Base-by-base conservation (phyloP, 2,329 filamentous ascomycete genomes). In the Didymella lethalis region DNA sequence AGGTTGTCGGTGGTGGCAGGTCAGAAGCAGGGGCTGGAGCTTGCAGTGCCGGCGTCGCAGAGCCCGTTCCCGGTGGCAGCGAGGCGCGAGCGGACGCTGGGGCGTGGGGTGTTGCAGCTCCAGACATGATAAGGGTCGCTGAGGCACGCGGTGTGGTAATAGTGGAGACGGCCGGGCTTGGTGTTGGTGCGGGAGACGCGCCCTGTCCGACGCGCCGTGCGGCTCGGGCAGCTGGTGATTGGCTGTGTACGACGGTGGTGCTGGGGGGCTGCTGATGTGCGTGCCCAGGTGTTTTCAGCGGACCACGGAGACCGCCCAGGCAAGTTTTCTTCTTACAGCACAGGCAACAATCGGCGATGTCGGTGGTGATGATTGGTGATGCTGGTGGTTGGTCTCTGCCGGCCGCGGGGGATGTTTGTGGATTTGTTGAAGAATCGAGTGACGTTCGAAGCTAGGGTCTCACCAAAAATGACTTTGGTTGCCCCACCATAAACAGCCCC, bases 1-100 rank as follows among this genome's bases (percentile, higher is more conserved):
- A 92, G 48, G 88, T 87, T 77, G 93, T 89, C 28, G 93, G 90
- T 48, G 91, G 86, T 62, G 95, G 90, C 55, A 89, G 87, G 2
- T 85, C 79, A 31, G 86, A 80, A 63, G 81, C 77, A 71, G 84
- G 56, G 48, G 67, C 44, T 45, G 63, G 59, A 36, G 69, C 53
- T 29, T 68, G 61, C 40, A 69, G 63, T 5, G 71, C 68, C 20
- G 71, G 70, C 5, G 73, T 74, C 4, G 66, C 68, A 49, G 67
- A 57, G 48, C 68, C 68, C 16, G 74, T 80, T 23, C 23, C 23
- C 16, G 73, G 69, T 14, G 71, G 67, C 18, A 72, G 56, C 20
- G 73, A 74, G 45, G 75, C 67, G n/a, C 66, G 64, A 28, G 68
- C 68, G 36, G 75, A 76, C 43, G 66, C 53, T 41, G 73, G 58